Evolutionary conservation across 164 flowering plant genomes (phyloP).

Genomic region (Piper longum): DNA sequence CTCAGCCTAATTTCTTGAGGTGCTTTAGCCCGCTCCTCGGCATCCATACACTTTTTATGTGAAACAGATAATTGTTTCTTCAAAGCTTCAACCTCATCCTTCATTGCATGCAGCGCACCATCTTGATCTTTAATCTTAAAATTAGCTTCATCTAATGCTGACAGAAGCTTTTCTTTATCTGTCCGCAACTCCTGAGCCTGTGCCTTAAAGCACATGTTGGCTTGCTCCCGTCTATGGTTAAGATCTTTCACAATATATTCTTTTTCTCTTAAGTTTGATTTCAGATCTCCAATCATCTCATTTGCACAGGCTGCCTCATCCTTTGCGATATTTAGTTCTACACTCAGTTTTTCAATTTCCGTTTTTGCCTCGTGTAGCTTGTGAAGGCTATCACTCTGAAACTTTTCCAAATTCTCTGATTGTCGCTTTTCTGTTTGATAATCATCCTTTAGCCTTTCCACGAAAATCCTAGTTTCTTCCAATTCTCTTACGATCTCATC

Average conservation of each 20-base stretch:
- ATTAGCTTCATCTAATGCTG: conserved; percentile 39
- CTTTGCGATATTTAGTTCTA: conserved; percentile 23
- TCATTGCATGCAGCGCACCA: conserved; percentile 13
- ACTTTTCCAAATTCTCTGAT: conserved; percentile 37
- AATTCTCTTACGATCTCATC: conserved; percentile 45
- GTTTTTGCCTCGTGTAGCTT: conserved; percentile 29
- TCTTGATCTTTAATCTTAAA: conserved; percentile 21
- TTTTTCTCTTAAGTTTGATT: conserved; percentile 24
- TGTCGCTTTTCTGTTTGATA: conserved; percentile 23
- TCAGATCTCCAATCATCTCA: conserved; percentile 22
- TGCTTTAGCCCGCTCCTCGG: conserved; percentile 20
- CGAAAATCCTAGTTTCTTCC: conserved; percentile 48
- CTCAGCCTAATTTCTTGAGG: conserved; percentile 25
- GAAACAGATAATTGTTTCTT: conserved; percentile 20
- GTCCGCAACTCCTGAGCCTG: conserved; percentile 27
- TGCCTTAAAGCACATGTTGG: conserved; percentile 20
- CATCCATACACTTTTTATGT: conserved; percentile 33
- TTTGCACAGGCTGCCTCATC: conserved; percentile 23
- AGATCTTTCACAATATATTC: conserved; percentile 26
- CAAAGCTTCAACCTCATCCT: conserved; percentile 27
- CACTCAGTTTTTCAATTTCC: conserved; percentile 32
- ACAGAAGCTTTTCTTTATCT: conserved; percentile 23
- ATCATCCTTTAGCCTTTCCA: conserved; percentile 48
- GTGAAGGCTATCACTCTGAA: conserved; percentile 25
- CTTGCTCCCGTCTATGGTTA: conserved; percentile 24